Evolutionary conservation across 1,139 yeast species (phyloP), one percentile per base, ranked within the genome.

Genomic region (Candida frijolesensis): DNA sequence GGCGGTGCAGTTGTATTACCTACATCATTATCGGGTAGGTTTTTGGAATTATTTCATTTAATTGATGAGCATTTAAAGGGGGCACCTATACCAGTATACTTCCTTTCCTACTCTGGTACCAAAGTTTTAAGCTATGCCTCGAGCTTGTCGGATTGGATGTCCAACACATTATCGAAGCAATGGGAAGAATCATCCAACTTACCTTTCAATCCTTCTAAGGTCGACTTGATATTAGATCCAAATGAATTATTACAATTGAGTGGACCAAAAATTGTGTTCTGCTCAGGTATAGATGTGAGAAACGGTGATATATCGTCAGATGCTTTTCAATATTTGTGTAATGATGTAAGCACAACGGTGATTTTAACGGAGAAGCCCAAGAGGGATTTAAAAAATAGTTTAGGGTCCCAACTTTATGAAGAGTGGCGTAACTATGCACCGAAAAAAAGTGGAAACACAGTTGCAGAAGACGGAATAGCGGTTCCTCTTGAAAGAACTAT

Each of bases 101-200:
- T 90, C 56, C 70, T 89, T 29, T 84, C 96, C 3, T 86, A 85
- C 61, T 86, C 92, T 1, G 96, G 96, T 16, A 82, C 90, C 1
- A 84, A 94, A 62, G 80, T 89, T 2, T 70, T 94, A 56, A 80
- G 87, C 38, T 90, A 88, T 64, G 97, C 97, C 0, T 83, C 91
- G 16, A 87, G 90, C 51, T 87, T 94, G 84, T 70, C 92, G 25
- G 99, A 95, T 70, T 95, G 98, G 98, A 88, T 94, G 94, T 84
- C 96, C 0, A 81, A 92, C 1, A 79, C 84, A 27, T 79, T 91
- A 42, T 80, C 89, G 33, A 86, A 87, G 58, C 87, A 85, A 48
- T 90, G 97, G 94, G 72, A 64, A 48, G 69, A 67, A 29, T 64
- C 64, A 16, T 61, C 69, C 1, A 72, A 78, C 10, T 78, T 83